Percentiles rank a stretch among this genome's conserved stretches.
Evolutionary conservation across 495 filamentous ascomycete genomes (phyloP).

Genomic region (Parathielavia appendiculata): DNA sequence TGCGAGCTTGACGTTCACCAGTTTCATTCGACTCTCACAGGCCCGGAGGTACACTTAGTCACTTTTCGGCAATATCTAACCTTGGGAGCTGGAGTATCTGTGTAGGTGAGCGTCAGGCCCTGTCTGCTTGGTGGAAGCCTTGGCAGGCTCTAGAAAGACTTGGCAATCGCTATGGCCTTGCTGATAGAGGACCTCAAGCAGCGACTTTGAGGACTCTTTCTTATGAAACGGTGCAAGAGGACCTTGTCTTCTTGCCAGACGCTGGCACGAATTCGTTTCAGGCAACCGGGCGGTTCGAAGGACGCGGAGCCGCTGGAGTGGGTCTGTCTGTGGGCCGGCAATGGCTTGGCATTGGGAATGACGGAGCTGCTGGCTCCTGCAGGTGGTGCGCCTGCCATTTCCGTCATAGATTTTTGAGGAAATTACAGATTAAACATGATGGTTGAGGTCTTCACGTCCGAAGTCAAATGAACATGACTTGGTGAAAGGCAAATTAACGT

Average conservation of each 20-base stretch:
- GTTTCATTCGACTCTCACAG: too few species aligned
- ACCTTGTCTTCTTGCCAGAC: not conserved
- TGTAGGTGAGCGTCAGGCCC: too few species aligned
- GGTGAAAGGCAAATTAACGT: too few species aligned
- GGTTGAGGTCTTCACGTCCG: not conserved
- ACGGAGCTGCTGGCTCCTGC: not conserved
- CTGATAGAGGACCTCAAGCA: too few species aligned
- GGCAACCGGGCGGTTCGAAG: not conserved
- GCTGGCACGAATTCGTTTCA: not conserved
- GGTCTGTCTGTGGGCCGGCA: not conserved
- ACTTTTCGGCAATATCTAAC: too few species aligned
- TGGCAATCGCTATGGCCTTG: too few species aligned
- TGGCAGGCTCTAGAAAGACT: too few species aligned
- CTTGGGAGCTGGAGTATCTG: too few species aligned
- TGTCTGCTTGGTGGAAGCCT: too few species aligned
- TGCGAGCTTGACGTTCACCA: too few species aligned
- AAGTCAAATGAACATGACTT: too few species aligned
- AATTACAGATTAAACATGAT: not conserved
- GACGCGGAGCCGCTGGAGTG: slow-evolving; percentile 5
- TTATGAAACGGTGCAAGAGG: not conserved
- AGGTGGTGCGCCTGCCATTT: not conserved
- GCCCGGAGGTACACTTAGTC: too few species aligned
- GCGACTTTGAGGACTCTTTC: not conserved
- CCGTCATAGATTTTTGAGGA: not conserved
- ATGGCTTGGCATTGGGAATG: slow-evolving; percentile 10